phyloP scores from a whole-genome alignment of 2,329 filamentous ascomycete species.

The Paracorniculantispora psalliotae region DNA sequence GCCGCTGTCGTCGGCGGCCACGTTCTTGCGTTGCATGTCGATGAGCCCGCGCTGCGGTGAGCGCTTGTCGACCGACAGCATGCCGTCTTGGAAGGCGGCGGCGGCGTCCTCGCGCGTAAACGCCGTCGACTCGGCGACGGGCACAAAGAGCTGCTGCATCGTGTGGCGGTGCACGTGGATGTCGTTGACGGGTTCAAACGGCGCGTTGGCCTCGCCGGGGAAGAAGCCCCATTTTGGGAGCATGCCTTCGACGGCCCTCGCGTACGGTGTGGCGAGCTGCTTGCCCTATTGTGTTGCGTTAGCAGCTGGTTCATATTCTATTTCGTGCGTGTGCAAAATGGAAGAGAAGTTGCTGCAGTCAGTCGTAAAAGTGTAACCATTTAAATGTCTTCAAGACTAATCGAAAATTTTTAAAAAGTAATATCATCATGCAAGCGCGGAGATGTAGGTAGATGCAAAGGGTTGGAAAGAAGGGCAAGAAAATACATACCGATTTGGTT shows the following conservation, averaged over 20 bases:
- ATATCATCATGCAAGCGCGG: conserved; percentile 45
- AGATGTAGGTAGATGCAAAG: conserved; percentile 13
- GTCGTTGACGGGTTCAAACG: conserved; percentile 60
- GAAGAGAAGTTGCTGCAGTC: conserved; percentile 16
- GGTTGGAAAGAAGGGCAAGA: conserved; percentile 15
- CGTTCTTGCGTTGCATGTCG: conserved; percentile 39
- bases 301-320: conserved; percentile 17
- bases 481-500: conserved; percentile 64
- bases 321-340: neutral
- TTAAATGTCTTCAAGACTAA: conserved; percentile 98
- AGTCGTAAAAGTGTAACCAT: conserved; percentile 67
- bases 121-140: conserved; percentile 56
- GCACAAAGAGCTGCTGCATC: conserved; percentile 60
- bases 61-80: conserved; percentile 56
- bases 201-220: conserved; percentile 40
- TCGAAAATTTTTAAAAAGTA: conserved; percentile 73
- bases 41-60: conserved; percentile 61
- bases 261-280: conserved; percentile 69
- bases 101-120: conserved; percentile 64
- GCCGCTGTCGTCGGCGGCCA: conserved; percentile 32
- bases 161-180: conserved; percentile 58
- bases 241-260: conserved; percentile 72
- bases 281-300: conserved; percentile 61
- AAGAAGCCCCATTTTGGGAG: conserved; percentile 63
- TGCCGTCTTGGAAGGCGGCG: conserved; percentile 54